phyloP scores from a whole-genome alignment of 768 basidiomycete genomes.

The Macrolepiota dolichaula region DNA sequence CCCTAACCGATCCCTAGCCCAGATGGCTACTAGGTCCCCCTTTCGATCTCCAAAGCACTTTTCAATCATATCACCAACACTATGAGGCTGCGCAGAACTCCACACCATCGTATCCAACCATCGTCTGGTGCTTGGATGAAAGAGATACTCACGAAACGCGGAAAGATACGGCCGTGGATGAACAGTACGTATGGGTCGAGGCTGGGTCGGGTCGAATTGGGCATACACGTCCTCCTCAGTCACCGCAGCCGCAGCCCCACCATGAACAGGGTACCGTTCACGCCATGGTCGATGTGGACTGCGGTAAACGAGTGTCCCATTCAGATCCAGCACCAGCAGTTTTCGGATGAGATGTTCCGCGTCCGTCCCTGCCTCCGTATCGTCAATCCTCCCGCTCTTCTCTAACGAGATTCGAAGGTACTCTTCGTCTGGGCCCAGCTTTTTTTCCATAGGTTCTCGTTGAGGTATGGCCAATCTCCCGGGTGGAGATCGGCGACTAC shows the following conservation, averaged over 20 bases:
- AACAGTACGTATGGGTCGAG: constrained; percentile 31
- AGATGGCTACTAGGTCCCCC: constrained; percentile 53
- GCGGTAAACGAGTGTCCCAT: constrained; percentile 70
- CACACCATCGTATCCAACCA: constrained; percentile 89
- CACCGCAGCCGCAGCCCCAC: not conserved
- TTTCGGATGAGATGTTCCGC: constrained; percentile 33
- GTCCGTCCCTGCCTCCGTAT: not conserved
- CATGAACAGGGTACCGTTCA: not conserved
- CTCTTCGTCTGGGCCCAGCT: not conserved
- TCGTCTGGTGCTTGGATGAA: constrained; percentile 50
- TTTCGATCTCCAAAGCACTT: constrained; percentile 48
- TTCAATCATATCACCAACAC: constrained; percentile 71
- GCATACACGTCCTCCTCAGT: constrained; percentile 18
- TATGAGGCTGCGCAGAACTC: constrained; percentile 84
- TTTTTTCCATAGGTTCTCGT: not conserved
- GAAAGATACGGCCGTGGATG: constrained; percentile 66
- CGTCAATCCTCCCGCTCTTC: not conserved
- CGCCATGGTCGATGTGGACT: constrained; percentile 31
- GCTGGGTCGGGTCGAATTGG: constrained; percentile 17
- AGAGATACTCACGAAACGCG: constrained; percentile 60
- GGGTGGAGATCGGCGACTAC: not conserved
- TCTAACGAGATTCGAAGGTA: constrained; percentile 3
- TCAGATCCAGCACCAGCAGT: constrained; percentile 71
- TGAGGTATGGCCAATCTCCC: not conserved
- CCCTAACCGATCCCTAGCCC: constrained; percentile 80